Evolutionary conservation across 495 filamentous ascomycete species (phyloP).

Genomic region (Hypomontagnella submonticulosa): DNA sequence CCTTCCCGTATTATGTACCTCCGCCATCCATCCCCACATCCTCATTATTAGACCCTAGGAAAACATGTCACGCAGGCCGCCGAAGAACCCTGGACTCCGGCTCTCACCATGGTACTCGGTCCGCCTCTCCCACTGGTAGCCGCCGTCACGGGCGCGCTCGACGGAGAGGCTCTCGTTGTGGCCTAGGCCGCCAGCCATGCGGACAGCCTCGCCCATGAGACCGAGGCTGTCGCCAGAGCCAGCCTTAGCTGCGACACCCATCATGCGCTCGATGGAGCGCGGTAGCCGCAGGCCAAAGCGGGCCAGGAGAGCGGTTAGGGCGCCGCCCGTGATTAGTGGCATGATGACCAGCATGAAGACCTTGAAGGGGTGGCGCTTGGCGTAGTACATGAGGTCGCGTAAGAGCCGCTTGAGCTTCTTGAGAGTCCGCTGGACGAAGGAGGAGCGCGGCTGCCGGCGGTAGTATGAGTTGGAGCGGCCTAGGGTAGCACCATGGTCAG

Average conservation of each 20-base stretch:
- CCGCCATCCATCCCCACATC: background rate
- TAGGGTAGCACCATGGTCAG: constrained; percentile 8
- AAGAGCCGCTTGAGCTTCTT: constrained; percentile 76
- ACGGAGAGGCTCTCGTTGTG: constrained; percentile 31
- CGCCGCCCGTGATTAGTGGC: constrained; percentile 84
- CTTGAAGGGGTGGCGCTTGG: constrained; percentile 80
- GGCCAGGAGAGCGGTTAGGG: constrained; percentile 74
- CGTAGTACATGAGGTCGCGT: constrained; percentile 78
- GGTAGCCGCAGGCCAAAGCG: constrained; percentile 83
- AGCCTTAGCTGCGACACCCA: constrained; percentile 64
- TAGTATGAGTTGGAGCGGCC: constrained; percentile 72
- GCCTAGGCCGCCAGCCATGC: constrained; percentile 53
- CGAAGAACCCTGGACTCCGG: constrained; percentile 41
- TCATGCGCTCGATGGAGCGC: constrained; percentile 61
- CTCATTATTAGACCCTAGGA: constrained; percentile 23
- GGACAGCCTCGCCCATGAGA: constrained; percentile 62
- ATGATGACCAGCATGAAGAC: constrained; percentile 86
- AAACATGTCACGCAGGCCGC: constrained; percentile 44
- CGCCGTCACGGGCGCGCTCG: constrained; percentile 49
- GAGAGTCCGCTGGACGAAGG: constrained; percentile 76
- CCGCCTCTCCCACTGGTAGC: constrained; percentile 56
- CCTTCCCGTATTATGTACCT: background rate
- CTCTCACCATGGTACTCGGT: constrained; percentile 51
- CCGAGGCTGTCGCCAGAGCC: constrained; percentile 62
- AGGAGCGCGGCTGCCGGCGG: constrained; percentile 77